Percentiles rank a stretch among this genome's conserved stretches.
These are phyloP conservation scores for Capronia coronata DNA, from an alignment of 2,329 filamentous ascomycete species.

Conservation along the genomic window DNA sequence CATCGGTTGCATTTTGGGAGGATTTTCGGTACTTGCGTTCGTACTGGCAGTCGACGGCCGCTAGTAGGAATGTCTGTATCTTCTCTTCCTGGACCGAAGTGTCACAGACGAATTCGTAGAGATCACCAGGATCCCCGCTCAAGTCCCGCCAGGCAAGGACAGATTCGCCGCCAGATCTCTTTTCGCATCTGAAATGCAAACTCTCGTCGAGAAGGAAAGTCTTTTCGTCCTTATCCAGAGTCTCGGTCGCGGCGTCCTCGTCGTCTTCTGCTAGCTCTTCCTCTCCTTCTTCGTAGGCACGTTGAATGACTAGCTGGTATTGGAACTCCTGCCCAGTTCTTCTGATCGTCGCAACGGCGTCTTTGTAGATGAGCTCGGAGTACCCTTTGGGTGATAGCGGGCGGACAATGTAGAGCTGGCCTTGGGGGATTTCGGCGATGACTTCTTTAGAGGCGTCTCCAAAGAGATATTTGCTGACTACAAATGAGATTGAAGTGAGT, in stretches of 20 bases:
- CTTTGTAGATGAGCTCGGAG: constrained; percentile 97
- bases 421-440: constrained; percentile 88
- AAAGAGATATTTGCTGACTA: constrained; percentile 90
- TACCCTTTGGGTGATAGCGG: constrained; percentile 94
- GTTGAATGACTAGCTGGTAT: constrained; percentile 93
- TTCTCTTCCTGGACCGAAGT: constrained; percentile 60
- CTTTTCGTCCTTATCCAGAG: constrained; percentile 94
- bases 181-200: constrained; percentile 78
- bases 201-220: constrained; percentile 91
- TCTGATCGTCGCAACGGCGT: constrained; percentile 85
- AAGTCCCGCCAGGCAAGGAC: constrained; percentile 92
- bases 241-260: constrained; percentile 70
- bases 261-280: constrained; percentile 89
- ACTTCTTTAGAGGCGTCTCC: constrained; percentile 83
- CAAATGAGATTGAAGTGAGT: constrained; percentile 13
- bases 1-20: constrained; percentile 70
- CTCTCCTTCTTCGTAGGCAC: constrained; percentile 95
- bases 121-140: constrained; percentile 84
- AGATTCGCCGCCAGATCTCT: constrained; percentile 71
- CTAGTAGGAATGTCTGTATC: constrained; percentile 71
- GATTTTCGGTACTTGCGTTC: constrained; percentile 86
- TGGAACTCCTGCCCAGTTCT: constrained; percentile 92
- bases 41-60: constrained; percentile 91
- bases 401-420: constrained; percentile 93
- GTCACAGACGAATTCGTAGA: constrained; percentile 98